Percentiles rank a stretch among this genome's conserved stretches.
phyloP scores from a whole-genome alignment of 345 rosid genomes.

The Excoecaria cochinchinensis region DNA sequence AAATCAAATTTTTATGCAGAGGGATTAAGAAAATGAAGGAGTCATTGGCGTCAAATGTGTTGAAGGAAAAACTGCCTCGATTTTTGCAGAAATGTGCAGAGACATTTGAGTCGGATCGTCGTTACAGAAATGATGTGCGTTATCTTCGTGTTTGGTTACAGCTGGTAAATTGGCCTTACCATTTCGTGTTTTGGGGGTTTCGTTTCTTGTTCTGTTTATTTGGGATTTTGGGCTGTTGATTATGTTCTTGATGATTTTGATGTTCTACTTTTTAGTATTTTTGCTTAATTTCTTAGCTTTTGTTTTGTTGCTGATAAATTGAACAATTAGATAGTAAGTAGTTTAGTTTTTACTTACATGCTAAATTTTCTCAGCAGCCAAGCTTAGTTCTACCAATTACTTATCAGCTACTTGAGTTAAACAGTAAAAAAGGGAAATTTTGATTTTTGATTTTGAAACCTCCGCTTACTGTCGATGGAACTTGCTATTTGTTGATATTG shows the following conservation, averaged over 20 bases:
- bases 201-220: not conserved
- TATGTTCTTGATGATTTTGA: conserved; percentile 3
- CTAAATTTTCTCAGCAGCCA: not conserved
- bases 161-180: conserved; percentile 49
- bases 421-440: not conserved
- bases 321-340: not conserved
- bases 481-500: not conserved
- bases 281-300: not conserved
- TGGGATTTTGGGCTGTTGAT: not conserved
- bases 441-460: not conserved
- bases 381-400: not conserved
- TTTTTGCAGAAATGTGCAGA: conserved; percentile 79
- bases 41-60: conserved; percentile 42
- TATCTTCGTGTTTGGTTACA: conserved; percentile 90
- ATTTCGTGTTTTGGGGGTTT: not conserved
- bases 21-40: conserved; percentile 80
- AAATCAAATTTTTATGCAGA: conserved; percentile 27
- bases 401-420: not conserved
- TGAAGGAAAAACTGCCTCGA: conserved; percentile 81
- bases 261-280: not conserved
- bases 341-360: not conserved
- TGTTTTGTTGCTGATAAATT: not conserved
- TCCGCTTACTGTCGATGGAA: not conserved
- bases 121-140: conserved; percentile 73
- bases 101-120: conserved; percentile 69